phyloP scores from a whole-genome alignment of 2,329 filamentous ascomycete species.

The Fusarium circinatum region DNA sequence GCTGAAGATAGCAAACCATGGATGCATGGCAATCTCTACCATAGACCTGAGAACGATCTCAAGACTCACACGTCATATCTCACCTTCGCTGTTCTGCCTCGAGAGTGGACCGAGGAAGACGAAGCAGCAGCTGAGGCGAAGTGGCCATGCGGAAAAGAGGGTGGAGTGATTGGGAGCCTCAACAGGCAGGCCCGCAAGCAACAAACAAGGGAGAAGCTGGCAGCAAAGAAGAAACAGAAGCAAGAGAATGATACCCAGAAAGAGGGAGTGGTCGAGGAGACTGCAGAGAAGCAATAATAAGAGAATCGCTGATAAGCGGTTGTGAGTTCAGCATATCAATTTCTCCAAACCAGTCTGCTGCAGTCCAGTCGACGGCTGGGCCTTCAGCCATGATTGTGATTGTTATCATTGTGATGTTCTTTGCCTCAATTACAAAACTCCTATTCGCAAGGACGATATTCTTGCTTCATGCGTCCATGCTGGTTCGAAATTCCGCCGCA shows the following conservation, averaged over 20 bases:
- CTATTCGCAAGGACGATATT: neutral
- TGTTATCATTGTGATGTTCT: conserved; percentile 4
- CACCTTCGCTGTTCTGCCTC: conserved; percentile 89
- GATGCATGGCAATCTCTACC: conserved; percentile 80
- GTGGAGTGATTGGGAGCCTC: conserved; percentile 62
- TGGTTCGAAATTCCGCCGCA: conserved; percentile 8
- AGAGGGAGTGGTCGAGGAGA: conserved; percentile 23
- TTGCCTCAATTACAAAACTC: conserved; percentile 2
- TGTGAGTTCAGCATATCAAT: conserved; percentile 4
- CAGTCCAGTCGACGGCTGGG: neutral
- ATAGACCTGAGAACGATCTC: conserved; percentile 85
- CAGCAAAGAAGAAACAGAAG: conserved; percentile 58
- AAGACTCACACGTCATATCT: conserved; percentile 99
- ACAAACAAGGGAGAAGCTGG: conserved; percentile 64
- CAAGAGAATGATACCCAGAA: conserved; percentile 38
- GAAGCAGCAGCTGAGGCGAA: conserved; percentile 73
- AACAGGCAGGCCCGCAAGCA: conserved; percentile 66
- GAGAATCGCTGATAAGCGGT: conserved; percentile 1
- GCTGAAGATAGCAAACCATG: conserved; percentile 63
- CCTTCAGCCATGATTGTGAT: conserved; percentile 2
- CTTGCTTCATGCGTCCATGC: neutral
- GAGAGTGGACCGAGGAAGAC: conserved; percentile 84
- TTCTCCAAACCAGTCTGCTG: neutral
- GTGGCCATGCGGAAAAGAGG: conserved; percentile 70
- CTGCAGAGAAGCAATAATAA: conserved; percentile 32